Base-by-base conservation (phyloP, 2,329 filamentous ascomycete genomes). In the Fusarium sublunatum region DNA sequence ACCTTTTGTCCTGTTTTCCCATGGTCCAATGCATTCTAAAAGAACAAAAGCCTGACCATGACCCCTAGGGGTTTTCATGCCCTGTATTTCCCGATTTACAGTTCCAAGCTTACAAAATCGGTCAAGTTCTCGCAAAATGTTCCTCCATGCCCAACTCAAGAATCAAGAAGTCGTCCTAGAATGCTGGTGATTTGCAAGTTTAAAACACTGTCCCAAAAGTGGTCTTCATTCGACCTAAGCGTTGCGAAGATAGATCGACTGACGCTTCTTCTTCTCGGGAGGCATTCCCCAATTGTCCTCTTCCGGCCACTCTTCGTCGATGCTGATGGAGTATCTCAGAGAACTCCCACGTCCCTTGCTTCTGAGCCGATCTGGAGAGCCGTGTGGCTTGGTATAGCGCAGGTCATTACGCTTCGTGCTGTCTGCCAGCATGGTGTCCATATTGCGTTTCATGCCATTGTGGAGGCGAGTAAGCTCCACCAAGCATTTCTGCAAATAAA, bases 291-390 rank as follows among this genome's bases (percentile, higher is more conserved):
- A 71, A 2, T 54, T 40, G 7, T 31, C 43, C 11, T 52, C 36
- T 5, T 40, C 53, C 1, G 28, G 28, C 65, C 61, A 69, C 3
- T 38, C 52, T 2, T 73, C 64, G 7, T 70, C 61, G 9, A 64
- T 38, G 4, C 41, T 19, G 13, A 64, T 58, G 2, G 50, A 47
- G 7, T 69, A 65, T 0, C 46, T 38, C 6, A 74, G 47, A 1
- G 68, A 66, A 25, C 72, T 74, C 7, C 67, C 59, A 6, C 57
- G 40, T 2, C 72, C 67, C 3, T 28, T 44, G 41, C 64, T 72
- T 40, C 68, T 69, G 10, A 69, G 24, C 4, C 51, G 19, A 28
- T 28, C 13, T 1, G 56, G 43, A 6, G 49, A 45, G 2, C 13
- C 35, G 2, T 4, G 6, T 2, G 35, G 15, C 8, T 24, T 6